phyloP scores from a whole-genome alignment of 768 basidiomycete genomes.

The Rickenella mellea region DNA sequence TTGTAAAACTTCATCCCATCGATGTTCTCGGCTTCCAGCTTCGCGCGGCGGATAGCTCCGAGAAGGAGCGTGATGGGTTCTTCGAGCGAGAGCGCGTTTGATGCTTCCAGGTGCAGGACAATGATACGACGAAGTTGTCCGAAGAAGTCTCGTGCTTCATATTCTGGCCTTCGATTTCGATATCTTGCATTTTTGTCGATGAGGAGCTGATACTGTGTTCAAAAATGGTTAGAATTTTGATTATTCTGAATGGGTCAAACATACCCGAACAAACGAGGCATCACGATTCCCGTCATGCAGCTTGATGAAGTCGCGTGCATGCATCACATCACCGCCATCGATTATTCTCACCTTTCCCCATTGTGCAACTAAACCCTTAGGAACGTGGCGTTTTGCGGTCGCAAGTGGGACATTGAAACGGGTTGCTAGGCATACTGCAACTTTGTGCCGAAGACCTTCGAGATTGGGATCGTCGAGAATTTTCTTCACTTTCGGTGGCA shows the following conservation, averaged over 20 bases:
- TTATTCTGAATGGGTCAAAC: not conserved
- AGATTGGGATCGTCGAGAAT: conserved; percentile 8
- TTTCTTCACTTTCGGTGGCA: conserved; percentile 5
- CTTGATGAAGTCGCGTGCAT: not conserved
- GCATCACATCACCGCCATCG: conserved; percentile 17
- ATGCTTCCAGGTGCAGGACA: conserved; percentile 5
- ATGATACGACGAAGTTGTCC: conserved; percentile 12
- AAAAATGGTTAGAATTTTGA: not conserved
- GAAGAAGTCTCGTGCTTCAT: conserved; percentile 5
- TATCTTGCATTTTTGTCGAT: conserved; percentile 1
- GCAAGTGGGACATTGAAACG: conserved; percentile 10
- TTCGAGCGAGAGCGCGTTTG: conserved; percentile 2
- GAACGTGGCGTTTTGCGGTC: no score
- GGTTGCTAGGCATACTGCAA: conserved; percentile 10
- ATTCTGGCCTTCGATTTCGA: not conserved
- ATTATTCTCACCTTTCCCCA: conserved; percentile 19
- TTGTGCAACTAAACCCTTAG: no score
- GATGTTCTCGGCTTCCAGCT: conserved; percentile 5
- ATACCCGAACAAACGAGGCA: conserved; percentile 12
- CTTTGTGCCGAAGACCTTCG: conserved; percentile 1
- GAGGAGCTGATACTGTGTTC: conserved; percentile 5
- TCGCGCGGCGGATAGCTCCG: conserved; percentile 11
- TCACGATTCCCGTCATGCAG: conserved; percentile 4
- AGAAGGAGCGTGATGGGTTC: conserved; percentile 8
- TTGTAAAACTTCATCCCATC: conserved; percentile 4